Base-by-base conservation (phyloP, 768 basidiomycete genomes). In the Daedaleopsis nitida region DNA sequence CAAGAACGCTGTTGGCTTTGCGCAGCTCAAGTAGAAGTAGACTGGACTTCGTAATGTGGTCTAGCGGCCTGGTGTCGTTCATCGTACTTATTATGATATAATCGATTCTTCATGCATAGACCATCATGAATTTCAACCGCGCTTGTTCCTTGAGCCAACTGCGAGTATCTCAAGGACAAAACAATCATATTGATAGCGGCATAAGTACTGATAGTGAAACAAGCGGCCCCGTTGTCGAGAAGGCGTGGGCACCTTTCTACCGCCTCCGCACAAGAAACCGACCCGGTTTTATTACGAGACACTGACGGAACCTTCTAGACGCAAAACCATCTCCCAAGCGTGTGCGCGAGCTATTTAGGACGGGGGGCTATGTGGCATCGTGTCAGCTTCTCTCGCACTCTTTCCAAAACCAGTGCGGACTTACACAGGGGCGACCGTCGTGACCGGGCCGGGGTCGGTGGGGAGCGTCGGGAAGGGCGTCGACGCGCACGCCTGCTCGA, bases 371-470 rank as follows among this genome's bases (percentile, higher is more conserved):
- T 21, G 13, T 12, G 5, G 3, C 34, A 11, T 8, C 7, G 19
- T 14, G 17, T 58, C 32, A 63, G 56, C 23, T 23, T n/a, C 8
- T 5, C 6, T n/a, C 2, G n/a, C 1, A 35, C n/a, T 5, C 27
- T 32, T 32, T 32, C 27, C 27, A 32, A 32, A 32, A 32, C 7
- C 4, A 32, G 27, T 7, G 27, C 27, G 27, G 27, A 63, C 73
- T 71, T 70, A 75, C 70, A 75, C 73, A 37, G 74, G 69, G 38
- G 72, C 63, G 24, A 75, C 69, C 34, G 73, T 66, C 32, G 70
- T 74, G 37, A 57, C 67, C 57, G 75, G 71, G 51, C 76, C 76
- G 24, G 74, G 71, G 52, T 70, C 61, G 39, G 67, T 66, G 24
- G 65, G 48, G 45, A 68, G 65, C 17, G 27, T 44, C n/a, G 60